Evolutionary conservation across 2,329 filamentous ascomycete species (phyloP).

Genomic region (Trichothecium roseum): DNA sequence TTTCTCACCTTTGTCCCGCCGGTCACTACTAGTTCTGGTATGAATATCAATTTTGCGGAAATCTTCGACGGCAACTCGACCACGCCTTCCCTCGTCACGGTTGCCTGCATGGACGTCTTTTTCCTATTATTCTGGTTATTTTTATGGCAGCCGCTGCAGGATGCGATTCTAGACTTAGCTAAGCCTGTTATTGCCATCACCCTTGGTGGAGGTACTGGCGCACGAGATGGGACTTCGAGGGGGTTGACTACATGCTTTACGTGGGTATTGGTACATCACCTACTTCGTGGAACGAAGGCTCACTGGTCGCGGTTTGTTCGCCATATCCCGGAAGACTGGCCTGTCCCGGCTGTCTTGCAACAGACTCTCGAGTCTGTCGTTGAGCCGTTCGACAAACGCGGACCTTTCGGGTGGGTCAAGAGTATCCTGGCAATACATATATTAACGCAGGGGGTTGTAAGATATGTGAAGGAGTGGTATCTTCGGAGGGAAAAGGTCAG

Average conservation of each 20-base stretch:
- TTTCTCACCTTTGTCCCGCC: conserved; percentile 87
- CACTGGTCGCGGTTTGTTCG: conserved; percentile 36
- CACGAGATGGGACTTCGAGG: conserved; percentile 53
- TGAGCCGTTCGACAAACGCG: conserved; percentile 43
- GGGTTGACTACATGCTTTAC: conserved; percentile 62
- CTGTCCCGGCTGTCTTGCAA: conserved; percentile 32
- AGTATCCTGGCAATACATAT: conserved; percentile 67
- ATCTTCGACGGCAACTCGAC: conserved; percentile 83
- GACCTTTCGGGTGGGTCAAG: conserved; percentile 54
- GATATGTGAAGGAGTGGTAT: conserved; percentile 61
- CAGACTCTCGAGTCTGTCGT: conserved; percentile 35
- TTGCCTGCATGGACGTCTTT: conserved; percentile 73
- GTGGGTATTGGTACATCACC: conserved; percentile 51
- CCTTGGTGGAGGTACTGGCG: conserved; percentile 68
- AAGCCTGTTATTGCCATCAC: conserved; percentile 91
- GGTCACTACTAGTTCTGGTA: conserved; percentile 63
- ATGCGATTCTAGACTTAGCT: conserved; percentile 78
- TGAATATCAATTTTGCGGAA: conserved; percentile 77
- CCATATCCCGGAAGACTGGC: conserved; percentile 35
- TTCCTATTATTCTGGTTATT: conserved; percentile 81
- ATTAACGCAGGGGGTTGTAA: conserved; percentile 60
- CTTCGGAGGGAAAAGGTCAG: conserved; percentile 48
- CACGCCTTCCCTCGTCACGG: conserved; percentile 75
- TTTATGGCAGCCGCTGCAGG: conserved; percentile 77
- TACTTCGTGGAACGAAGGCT: conserved; percentile 36